These are phyloP conservation scores for Insectozyma bohioensis DNA, from an alignment of 1,139 yeast genomes.

Conservation along the genomic window DNA sequence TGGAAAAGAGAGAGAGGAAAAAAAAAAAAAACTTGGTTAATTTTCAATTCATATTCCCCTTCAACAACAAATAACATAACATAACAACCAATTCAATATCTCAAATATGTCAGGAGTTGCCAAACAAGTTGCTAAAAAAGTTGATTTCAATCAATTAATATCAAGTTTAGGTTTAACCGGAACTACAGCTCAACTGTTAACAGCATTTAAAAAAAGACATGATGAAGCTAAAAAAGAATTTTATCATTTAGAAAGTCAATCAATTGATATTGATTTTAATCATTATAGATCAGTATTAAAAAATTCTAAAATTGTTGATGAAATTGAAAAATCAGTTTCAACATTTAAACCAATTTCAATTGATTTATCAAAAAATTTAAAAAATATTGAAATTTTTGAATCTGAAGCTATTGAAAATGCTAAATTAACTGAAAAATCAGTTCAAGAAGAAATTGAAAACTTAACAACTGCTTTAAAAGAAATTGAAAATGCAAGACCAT, in stretches of 20 bases:
- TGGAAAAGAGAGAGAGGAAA: conserved; percentile 3
- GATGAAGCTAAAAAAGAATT: conserved; percentile 93
- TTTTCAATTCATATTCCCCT: background rate
- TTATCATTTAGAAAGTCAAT: conserved; percentile 66
- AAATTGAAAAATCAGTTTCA: conserved; percentile 74
- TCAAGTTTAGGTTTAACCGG: conserved; percentile 92
- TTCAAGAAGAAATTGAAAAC: conserved; percentile 79
- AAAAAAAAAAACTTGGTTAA: background rate
- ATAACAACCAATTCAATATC: no score
- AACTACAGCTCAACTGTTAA: conserved; percentile 80
- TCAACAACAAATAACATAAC: background rate
- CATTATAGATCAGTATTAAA: conserved; percentile 78
- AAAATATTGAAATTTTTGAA: conserved; percentile 91
- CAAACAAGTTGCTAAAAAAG: conserved; percentile 78
- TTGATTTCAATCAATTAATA: conserved; percentile 93
- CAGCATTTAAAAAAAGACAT: conserved; percentile 96
- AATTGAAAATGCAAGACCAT: conserved; percentile 96
- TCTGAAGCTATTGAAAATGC: conserved; percentile 96
- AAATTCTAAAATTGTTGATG: conserved; percentile 77
- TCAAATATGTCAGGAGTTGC: conserved; percentile 49
- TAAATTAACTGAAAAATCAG: conserved; percentile 86
- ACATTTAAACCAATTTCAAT: conserved; percentile 80
- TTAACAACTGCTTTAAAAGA: conserved; percentile 86
- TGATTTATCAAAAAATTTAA: conserved; percentile 86
- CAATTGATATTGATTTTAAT: conserved; percentile 76